These are phyloP conservation scores for Ustilago hordei DNA, from an alignment of 1,284 basidiomycete species.

Conservation along the genomic window DNA sequence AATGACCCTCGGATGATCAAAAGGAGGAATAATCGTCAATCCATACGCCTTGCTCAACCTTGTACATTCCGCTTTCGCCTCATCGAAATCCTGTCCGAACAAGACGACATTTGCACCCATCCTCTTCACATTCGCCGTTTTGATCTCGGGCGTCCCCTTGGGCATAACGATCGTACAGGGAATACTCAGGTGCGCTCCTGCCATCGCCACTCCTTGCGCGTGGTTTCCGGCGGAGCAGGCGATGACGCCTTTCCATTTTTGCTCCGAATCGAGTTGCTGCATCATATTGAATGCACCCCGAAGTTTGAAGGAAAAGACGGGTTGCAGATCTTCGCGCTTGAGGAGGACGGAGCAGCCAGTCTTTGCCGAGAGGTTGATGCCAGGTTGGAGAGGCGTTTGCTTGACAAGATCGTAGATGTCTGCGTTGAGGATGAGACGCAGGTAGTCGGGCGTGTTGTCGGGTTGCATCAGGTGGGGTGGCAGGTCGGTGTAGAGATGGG, in stretches of 20 bases:
- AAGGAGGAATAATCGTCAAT: conserved; percentile 93
- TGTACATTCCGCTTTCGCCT: conserved; percentile 92
- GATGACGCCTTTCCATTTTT: conserved; percentile 96
- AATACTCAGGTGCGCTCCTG: conserved; percentile 85
- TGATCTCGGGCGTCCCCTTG: conserved; percentile 92
- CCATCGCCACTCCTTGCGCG: conserved; percentile 96
- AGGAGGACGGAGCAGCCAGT: conserved; percentile 94
- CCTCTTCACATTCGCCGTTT: conserved; percentile 91
- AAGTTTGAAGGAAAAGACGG: conserved; percentile 96
- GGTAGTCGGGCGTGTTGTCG: conserved; percentile 87
- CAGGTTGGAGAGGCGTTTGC: conserved; percentile 89
- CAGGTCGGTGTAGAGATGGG: conserved; percentile 76
- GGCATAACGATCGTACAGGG: conserved; percentile 99
- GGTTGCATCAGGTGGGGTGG: conserved; percentile 77
- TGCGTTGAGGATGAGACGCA: conserved; percentile 89
- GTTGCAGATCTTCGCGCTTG: conserved; percentile 93
- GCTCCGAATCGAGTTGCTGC: conserved; percentile 86
- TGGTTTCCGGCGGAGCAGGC: conserved; percentile 99
- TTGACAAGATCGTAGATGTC: conserved; percentile 94
- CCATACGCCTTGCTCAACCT: conserved; percentile 82
- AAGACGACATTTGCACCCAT: conserved; percentile 94
- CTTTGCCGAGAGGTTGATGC: conserved; percentile 84
- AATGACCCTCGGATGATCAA: conserved; percentile 95
- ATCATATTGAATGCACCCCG: conserved; percentile 99
- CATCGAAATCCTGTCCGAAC: conserved; percentile 93